These are phyloP conservation scores for Pythium aristosporum DNA, from an alignment of 352 stramenopile genomes.

Conservation along the genomic window DNA sequence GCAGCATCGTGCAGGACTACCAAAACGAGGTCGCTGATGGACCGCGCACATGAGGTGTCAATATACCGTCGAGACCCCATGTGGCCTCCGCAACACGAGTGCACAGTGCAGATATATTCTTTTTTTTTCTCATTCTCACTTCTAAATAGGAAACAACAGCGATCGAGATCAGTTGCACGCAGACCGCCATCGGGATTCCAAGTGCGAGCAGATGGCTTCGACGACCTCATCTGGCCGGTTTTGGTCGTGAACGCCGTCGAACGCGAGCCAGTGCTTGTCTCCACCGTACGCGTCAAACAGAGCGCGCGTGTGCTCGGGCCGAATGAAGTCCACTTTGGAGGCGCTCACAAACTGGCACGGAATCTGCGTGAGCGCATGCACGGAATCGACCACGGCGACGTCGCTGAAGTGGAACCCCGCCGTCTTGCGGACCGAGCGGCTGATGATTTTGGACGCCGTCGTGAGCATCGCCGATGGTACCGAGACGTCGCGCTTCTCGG, in stretches of 20 bases:
- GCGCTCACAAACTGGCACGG: constrained; percentile 70
- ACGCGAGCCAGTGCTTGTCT: constrained; percentile 55
- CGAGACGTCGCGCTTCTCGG: constrained; percentile 64
- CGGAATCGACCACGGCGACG: constrained; percentile 48
- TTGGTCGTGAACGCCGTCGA: constrained; percentile 55
- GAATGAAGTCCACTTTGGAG: constrained; percentile 76
- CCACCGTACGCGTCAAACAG: constrained; percentile 62
- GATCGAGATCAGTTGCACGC: constrained; percentile 1
- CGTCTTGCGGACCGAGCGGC: constrained; percentile 60
- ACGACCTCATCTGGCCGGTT: constrained; percentile 56
- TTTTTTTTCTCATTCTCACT: background rate
- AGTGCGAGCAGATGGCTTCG: constrained; percentile 28
- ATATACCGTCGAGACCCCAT: constrained; percentile 1
- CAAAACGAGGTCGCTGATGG: constrained; percentile 47
- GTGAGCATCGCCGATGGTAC: constrained; percentile 65
- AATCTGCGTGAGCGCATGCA: constrained; percentile 33
- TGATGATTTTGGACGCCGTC: constrained; percentile 65
- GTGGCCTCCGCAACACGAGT: too few species aligned
- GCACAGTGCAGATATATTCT: too few species aligned
- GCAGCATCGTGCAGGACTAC: constrained; percentile 72
- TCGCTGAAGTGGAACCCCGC: constrained; percentile 59
- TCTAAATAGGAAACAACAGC: constrained; percentile 13
- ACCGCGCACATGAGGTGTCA: constrained; percentile 9
- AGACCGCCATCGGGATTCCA: constrained; percentile 11
- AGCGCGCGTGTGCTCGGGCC: constrained; percentile 47